Percentiles rank a stretch among this genome's conserved stretches.
These are phyloP conservation scores for Podospora sp. DNA, from an alignment of 495 filamentous ascomycete species.

Conservation along the genomic window DNA sequence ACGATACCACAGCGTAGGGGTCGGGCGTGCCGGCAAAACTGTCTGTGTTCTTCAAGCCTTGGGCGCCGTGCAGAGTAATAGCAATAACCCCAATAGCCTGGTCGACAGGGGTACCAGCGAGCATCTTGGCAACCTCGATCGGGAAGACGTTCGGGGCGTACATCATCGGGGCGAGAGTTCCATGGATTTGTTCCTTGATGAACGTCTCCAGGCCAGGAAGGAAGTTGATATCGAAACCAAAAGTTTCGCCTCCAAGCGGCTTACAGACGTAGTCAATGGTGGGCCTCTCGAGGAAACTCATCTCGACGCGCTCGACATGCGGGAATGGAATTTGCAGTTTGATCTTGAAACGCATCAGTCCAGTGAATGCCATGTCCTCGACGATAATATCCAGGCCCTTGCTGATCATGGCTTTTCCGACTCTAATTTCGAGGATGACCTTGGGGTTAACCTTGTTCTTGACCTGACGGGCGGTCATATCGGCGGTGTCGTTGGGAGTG, in stretches of 20 bases:
- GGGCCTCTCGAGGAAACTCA: conserved; percentile 75
- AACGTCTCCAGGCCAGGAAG: conserved; percentile 91
- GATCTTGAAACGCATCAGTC: conserved; percentile 93
- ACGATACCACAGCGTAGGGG: conserved; percentile 84
- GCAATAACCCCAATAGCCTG: conserved; percentile 94
- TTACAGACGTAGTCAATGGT: conserved; percentile 97
- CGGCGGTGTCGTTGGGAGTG: conserved; percentile 88
- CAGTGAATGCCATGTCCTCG: conserved; percentile 93
- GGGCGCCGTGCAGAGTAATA: conserved; percentile 85
- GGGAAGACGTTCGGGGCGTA: conserved; percentile 97
- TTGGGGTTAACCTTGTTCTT: conserved; percentile 98
- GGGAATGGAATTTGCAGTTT: conserved; percentile 96
- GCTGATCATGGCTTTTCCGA: conserved; percentile 93
- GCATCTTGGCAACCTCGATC: conserved; percentile 97
- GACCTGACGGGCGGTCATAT: conserved; percentile 86
- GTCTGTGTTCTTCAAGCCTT: conserved; percentile 91
- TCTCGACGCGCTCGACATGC: conserved; percentile 88
- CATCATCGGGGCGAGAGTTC: conserved; percentile 92
- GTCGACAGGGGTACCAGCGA: conserved; percentile 92
- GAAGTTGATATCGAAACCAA: conserved; percentile 99
- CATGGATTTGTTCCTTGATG: conserved; percentile 95
- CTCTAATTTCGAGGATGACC: conserved; percentile 85
- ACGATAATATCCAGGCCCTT: conserved; percentile 98
- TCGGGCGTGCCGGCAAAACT: conserved; percentile 92
- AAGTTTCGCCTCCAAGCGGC: conserved; percentile 88